These are phyloP conservation scores for Raddia distichophylla DNA, from an alignment of 176 grass and related monocot genomes.

Conservation along the genomic window DNA sequence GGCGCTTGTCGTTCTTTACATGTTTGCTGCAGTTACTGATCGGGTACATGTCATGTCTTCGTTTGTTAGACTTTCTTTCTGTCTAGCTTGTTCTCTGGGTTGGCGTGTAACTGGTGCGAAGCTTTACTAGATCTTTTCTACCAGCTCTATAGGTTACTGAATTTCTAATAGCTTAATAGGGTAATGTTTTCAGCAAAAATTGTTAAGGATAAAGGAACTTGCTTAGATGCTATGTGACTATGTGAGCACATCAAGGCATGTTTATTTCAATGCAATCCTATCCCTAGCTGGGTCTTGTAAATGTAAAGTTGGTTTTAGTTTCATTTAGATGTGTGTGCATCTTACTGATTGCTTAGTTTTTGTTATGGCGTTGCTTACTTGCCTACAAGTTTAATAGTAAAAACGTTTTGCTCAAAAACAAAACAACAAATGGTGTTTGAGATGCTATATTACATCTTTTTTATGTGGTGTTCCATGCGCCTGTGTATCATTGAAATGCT, in stretches of 20 bases:
- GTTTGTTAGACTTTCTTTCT: background rate
- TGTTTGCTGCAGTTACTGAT: background rate
- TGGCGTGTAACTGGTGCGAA: background rate
- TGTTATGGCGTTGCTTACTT: no score
- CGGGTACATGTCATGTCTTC: background rate
- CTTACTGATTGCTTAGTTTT: background rate
- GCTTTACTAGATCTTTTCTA: background rate
- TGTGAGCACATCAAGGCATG: slow-evolving; percentile 1
- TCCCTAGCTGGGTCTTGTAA: background rate
- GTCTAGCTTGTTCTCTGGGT: background rate
- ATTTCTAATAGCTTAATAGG: background rate
- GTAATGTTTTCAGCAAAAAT: background rate
- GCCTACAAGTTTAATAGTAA: no score
- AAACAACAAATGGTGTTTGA: background rate
- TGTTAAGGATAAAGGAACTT: background rate
- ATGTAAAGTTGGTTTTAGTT: slow-evolving; percentile 18
- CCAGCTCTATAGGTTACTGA: background rate
- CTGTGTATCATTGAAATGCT: no score
- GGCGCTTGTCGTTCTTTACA: background rate
- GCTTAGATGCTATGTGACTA: background rate
- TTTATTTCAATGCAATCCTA: no score
- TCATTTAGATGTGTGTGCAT: background rate
- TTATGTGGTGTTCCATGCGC: no score
- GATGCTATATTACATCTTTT: background rate
- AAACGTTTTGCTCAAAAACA: no score